phyloP scores from a whole-genome alignment of 2,329 filamentous ascomycete genomes.

The Myriangium duriaei region DNA sequence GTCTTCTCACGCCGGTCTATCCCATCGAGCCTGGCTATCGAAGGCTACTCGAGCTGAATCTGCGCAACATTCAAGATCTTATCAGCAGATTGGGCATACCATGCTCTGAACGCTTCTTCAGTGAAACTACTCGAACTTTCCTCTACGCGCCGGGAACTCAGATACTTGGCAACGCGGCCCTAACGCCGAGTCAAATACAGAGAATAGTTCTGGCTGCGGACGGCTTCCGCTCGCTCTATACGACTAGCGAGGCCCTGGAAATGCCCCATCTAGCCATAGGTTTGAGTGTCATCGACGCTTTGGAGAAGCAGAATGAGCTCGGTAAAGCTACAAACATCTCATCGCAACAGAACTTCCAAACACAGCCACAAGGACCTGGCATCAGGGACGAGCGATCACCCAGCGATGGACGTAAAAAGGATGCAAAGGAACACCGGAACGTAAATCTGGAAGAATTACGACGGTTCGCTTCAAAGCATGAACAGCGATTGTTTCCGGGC shows the following conservation, averaged over 20 bases:
- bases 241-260: constrained; percentile 10
- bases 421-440: constrained; percentile 1
- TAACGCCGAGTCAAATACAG: constrained; percentile 11
- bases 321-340: not conserved
- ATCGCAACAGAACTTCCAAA: constrained; percentile 1
- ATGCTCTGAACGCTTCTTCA: constrained; percentile 10
- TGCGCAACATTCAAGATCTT: constrained; percentile 53
- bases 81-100: constrained; percentile 33
- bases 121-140: constrained; percentile 8
- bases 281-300: constrained; percentile 2
- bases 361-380: not conserved
- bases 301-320: constrained; percentile 1
- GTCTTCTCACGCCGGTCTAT: constrained; percentile 2
- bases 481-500: constrained; percentile 69
- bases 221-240: constrained; percentile 11
- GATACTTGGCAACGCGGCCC: constrained; percentile 10
- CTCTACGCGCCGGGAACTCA: constrained; percentile 10
- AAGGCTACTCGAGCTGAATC: constrained; percentile 41
- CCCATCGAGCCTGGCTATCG: constrained; percentile 13
- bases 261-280: constrained; percentile 12
- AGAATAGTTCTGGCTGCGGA: constrained; percentile 12
- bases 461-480: constrained; percentile 57
- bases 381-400: not conserved
- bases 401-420: not conserved
- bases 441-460: constrained; percentile 35